phyloP scores from a whole-genome alignment of 2,329 filamentous ascomycete species.

The Fusarium palustre region DNA sequence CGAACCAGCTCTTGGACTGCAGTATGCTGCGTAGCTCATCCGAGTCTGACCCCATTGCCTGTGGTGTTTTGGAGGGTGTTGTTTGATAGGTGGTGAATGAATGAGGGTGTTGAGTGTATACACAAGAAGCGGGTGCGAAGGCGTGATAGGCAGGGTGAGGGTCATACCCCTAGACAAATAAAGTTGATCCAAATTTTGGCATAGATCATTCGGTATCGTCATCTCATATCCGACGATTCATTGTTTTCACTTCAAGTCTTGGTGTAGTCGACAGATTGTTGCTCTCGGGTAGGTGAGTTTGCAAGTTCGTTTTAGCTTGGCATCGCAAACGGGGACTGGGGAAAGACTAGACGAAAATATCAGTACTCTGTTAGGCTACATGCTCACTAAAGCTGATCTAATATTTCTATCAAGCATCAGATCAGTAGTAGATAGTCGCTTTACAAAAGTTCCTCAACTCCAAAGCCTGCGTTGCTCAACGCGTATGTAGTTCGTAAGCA shows the following conservation, averaged over 20 bases:
- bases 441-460: not conserved
- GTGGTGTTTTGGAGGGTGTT: not conserved
- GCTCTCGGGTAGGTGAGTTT: not conserved
- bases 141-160: not conserved
- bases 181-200: not conserved
- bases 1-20: conserved; percentile 52
- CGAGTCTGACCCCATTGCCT: not conserved
- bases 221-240: not conserved
- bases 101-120: not conserved
- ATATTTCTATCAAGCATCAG: no score
- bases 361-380: no score
- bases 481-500: not conserved
- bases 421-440: no score
- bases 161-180: not conserved
- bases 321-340: no score
- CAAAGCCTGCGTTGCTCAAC: not conserved
- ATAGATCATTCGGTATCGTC: not conserved
- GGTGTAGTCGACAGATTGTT: not conserved
- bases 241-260: not conserved
- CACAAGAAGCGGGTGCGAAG: not conserved
- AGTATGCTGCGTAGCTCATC: not conserved
- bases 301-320: no score
- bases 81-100: not conserved
- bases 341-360: no score
- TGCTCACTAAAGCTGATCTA: no score